A percentile compares a stretch with the other conserved stretches of the same genome.
These are phyloP conservation scores for Crithidia expoeki DNA, from an alignment of 208 protist genomes.

Conservation along the genomic window DNA sequence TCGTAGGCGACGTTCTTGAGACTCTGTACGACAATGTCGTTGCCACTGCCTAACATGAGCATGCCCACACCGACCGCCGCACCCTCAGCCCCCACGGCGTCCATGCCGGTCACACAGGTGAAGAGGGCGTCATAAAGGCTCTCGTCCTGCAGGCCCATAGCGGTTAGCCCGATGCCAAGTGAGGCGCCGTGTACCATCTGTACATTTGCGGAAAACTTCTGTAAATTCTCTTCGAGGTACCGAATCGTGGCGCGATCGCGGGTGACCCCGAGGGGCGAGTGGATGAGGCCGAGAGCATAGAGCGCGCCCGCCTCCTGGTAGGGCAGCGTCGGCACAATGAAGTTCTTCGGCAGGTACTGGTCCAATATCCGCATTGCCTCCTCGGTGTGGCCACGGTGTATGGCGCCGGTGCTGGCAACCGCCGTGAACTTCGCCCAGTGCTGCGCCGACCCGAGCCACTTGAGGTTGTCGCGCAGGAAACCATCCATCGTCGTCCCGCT, in stretches of 20 bases:
- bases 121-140: constrained; percentile 96
- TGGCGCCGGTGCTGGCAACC: constrained; percentile 96
- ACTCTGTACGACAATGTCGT: constrained; percentile 83
- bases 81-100: constrained; percentile 98
- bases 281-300: constrained; percentile 98
- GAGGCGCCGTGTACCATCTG: constrained; percentile 98
- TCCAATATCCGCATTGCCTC: constrained; percentile 90
- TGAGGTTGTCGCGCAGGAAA: constrained; percentile 98
- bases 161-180: constrained; percentile 95
- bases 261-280: constrained; percentile 91
- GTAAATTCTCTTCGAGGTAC: constrained; percentile 79
- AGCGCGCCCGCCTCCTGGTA: constrained; percentile 97
- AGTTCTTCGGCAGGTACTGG: constrained; percentile 91
- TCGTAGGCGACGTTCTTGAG: constrained; percentile 94
- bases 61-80: constrained; percentile 98
- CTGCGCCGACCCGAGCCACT: constrained; percentile 95
- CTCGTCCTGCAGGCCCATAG: constrained; percentile 90
- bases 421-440: constrained; percentile 99
- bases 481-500: constrained; percentile 97
- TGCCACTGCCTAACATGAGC: constrained; percentile 97
- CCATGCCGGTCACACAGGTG: constrained; percentile 93
- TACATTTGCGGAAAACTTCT: constrained; percentile 70
- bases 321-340: constrained; percentile 61
- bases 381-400: constrained; percentile 96
- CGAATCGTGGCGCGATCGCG: constrained; percentile 80